These are phyloP conservation scores for Backusella morwellensis DNA, from an alignment of 192 early-diverging fungal species.

Conservation along the genomic window DNA sequence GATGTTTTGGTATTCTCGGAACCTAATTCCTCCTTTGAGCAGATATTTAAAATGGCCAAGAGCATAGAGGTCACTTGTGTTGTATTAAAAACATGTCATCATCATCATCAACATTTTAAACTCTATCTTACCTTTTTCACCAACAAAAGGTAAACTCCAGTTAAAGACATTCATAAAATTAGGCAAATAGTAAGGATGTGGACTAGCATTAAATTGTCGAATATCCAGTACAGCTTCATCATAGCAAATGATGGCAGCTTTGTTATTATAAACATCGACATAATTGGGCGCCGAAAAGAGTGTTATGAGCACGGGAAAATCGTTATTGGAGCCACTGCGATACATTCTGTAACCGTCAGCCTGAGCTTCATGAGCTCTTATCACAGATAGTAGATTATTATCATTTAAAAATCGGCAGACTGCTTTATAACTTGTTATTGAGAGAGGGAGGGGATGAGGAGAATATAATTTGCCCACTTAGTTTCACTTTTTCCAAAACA, in stretches of 20 bases:
- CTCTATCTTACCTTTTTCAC: slow-evolving; percentile 76
- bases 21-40: slow-evolving; percentile 88
- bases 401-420: slow-evolving; percentile 89
- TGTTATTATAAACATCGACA: slow-evolving; percentile 97
- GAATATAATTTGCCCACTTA: not conserved
- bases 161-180: slow-evolving; percentile 99
- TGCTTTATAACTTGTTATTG: slow-evolving; percentile 70
- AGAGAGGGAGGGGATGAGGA: not conserved
- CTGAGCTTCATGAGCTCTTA: slow-evolving; percentile 97
- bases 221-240: slow-evolving; percentile 99
- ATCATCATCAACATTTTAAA: too few relatives aligned
- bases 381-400: slow-evolving; percentile 90
- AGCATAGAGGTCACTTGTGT: slow-evolving; percentile 90
- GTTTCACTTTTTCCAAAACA: not conserved
- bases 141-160: slow-evolving; percentile 96
- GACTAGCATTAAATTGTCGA: slow-evolving; percentile 84
- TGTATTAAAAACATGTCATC: too few relatives aligned
- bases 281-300: slow-evolving; percentile 98
- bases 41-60: slow-evolving; percentile 88
- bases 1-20: slow-evolving; percentile 1
- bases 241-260: slow-evolving; percentile 94
- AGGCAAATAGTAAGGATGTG: slow-evolving; percentile 96
- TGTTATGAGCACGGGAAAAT: slow-evolving; percentile 95
- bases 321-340: slow-evolving; percentile 86
- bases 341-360: slow-evolving; percentile 96